Base-by-base conservation (phyloP, 805 yeast genomes). In the Jamesozyma gamospora region DNA sequence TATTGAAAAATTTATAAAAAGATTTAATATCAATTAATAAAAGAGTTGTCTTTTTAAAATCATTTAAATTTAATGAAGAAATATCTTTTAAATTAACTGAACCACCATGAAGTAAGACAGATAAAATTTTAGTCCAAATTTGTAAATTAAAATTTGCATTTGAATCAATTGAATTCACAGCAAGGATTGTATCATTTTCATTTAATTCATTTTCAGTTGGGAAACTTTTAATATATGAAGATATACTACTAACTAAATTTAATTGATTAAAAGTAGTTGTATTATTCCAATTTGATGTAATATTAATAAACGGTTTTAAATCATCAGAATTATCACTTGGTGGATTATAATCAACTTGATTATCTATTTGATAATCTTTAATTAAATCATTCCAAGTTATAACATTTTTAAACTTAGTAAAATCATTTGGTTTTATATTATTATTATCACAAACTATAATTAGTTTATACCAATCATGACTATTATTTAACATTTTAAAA, bases 171-270 rank as follows among this genome's bases (percentile, higher is more conserved):
- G 47, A 36, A 4, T 47, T 50, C 8, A 58, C 53, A 2, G 62
- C 53, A 1, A 58, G 40, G n/a, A 66, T 29, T 39, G 46, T 38
- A 43, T 69, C 65, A 12, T 47, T 41, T 13, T 44, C 27, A 25
- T 52, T 50, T 21, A 69, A 35, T 36, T 67, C 72, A 31, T 67
- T 59, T 10, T 55, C 64, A 8, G 61, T 34, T 13, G 70, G 66
- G 12, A 63, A 53, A 0, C 52, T 47, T 29, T 56, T 63, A 4
- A 67, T 60, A 18, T 71, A 62, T 1, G 81, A 65, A 2, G 82
- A 75, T 27, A 71, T 58, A 6, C 76, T 65, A 45, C 79, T 70
- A 4, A 75, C 70, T 31, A 76, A 53, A 45, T 74, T 72, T 41
- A 69, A 61, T 41, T 75, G 79, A 4, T 75, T 68, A 48, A 70